phyloP scores from a whole-genome alignment of 2,329 filamentous ascomycete genomes.

The Apiospora kogelbergensis region DNA sequence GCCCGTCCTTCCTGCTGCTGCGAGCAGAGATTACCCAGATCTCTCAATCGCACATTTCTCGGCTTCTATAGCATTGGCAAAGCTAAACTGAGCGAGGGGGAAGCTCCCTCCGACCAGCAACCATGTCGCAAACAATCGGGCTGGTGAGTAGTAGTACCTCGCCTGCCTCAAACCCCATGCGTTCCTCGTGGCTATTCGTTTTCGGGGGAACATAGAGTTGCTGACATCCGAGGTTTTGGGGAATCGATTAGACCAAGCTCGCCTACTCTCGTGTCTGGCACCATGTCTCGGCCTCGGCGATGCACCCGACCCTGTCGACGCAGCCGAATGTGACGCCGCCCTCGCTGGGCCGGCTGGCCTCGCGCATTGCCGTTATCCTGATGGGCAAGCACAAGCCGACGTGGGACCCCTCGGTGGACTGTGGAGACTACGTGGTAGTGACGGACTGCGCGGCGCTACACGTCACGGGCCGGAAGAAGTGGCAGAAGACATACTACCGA shows the following conservation, averaged over 20 bases:
- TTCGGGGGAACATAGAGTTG: not conserved
- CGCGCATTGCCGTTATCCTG: constrained; percentile 79
- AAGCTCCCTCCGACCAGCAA: constrained; percentile 32
- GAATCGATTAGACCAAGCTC: constrained; percentile 71
- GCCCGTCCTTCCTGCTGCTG: not conserved
- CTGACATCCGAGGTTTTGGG: not conserved
- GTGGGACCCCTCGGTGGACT: constrained; percentile 95
- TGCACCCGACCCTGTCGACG: constrained; percentile 60
- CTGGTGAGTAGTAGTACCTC: constrained; percentile 57
- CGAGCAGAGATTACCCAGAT: not conserved
- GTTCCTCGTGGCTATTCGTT: not conserved
- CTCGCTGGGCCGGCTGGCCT: constrained; percentile 86
- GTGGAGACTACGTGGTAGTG: constrained; percentile 97
- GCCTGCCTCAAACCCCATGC: not conserved
- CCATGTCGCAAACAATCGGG: constrained; percentile 79
- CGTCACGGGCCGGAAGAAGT: constrained; percentile 87
- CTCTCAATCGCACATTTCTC: not conserved
- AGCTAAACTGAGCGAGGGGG: constrained; percentile 8
- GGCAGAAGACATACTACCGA: constrained; percentile 93
- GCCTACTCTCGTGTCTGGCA: constrained; percentile 98
- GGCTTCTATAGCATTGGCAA: not conserved
- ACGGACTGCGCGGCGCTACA: constrained; percentile 84
- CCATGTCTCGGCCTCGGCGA: constrained; percentile 70
- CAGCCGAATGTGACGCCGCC: constrained; percentile 62
- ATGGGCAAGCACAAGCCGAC: constrained; percentile 99